Base-by-base conservation (phyloP, 495 filamentous ascomycete species). In the Thozetella sp. region DNA sequence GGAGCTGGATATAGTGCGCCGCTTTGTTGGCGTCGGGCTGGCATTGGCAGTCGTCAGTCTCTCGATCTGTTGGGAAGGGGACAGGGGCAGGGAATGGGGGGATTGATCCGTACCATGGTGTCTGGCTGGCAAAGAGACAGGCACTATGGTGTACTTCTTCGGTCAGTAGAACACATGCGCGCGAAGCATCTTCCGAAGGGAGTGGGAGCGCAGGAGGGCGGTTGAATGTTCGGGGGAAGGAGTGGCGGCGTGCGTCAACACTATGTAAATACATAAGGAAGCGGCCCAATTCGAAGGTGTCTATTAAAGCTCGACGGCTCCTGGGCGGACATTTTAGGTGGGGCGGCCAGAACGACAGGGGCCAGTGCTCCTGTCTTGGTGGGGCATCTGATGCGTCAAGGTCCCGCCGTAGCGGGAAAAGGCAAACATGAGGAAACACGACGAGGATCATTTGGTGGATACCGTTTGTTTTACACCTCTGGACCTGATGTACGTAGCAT, bases 1-100 rank as follows among this genome's bases (percentile, higher is more conserved):
- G 85, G 75, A 85, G 85, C 68, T 82, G 79, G 63, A 94, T 80
- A 73, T 97, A 97, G 66, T 87, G 85, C 60, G 81, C 83, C 52
- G 88, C 93, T 78, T 99, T 99, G 58, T 70, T 54, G 55, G 72
- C 59, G 80, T 76, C 83, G 71, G 71, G 69, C 75, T 77, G 40
- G n/a, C 22, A 15, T n/a, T 45, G 22, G 53, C 54, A 2, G 22
- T 50, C 2, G 53, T 53, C 23, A 54, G 59, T 60, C 24, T 22
- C 3, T 22, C 27, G n/a, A 24, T 19, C 2, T 12, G 50, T 3
- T 17, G 30, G 15, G 34, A n/a, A 22, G 6, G 37, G 46, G 15
- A 15, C 22, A 2, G 13, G 37, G 34, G 20, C 4, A 45, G 19
- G 25, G 58, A 34, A 25, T 24, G 25, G n/a, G 1, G 15, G 1